Base-by-base conservation (phyloP, 1,139 yeast genomes). In the Hyphopichia khmerensis region DNA sequence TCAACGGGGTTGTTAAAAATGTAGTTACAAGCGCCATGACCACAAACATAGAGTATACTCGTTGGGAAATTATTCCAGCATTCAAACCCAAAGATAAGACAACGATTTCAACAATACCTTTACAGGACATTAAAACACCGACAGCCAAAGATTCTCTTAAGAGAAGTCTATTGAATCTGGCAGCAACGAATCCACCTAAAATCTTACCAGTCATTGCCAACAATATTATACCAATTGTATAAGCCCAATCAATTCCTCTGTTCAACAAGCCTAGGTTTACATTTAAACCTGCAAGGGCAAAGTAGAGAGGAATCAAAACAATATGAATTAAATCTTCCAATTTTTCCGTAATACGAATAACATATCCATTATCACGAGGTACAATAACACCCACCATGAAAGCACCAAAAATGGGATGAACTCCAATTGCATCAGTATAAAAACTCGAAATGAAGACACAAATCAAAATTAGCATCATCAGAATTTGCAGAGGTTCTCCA, bases 91-190 rank as follows among this genome's bases (percentile, higher is more conserved):
- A 81, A 38, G 80, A 82, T 48, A 87, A 70, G 19, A 86, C 95
- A 39, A 87, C 91, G 55, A 87, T 81, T 62, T 84, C 91, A 27
- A 85, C 91, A 50, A 85, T 84, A 63, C 95, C 95, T 60, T 87
- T 87, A 72, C 95, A 87, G 10, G 91, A 84, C 93, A 87, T 86
- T 51, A 87, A 72, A n/a, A 84, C 77, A 42, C 95, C 95, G 30
- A 85, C 91, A 1, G 90, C 75, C 30, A 82, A 60, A 2, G 89
- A 79, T 57, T 86, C 93, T 54, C 89, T 75, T 84, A 86, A 82
- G 39, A 72, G 69, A 40, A 86, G 64, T 3, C 85, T 86, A 56
- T 76, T 76, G 33, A 79, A 50, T 50, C 73, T 80, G 1, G 90
- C 84, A 34, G 85, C 83, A 9, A 82, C 46, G 35, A 79, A 66